Evolutionary conservation across 2,329 filamentous ascomycete species (phyloP).

Genomic region (Fusarium bulbicola): DNA sequence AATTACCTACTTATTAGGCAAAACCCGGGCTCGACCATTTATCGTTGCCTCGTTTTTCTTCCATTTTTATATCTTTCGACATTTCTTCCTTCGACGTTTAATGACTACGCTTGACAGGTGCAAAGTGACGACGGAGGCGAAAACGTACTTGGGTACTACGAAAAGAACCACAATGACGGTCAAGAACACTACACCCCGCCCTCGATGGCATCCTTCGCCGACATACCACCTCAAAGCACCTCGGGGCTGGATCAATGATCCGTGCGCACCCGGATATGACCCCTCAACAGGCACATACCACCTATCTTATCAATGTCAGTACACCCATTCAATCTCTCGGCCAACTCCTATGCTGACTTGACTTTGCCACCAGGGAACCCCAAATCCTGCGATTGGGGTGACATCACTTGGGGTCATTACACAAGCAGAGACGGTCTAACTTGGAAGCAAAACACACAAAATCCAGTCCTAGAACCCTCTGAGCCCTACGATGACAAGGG

Average conservation of each 20-base stretch:
- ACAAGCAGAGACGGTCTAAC: constrained; percentile 52
- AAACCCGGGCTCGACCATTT: constrained; percentile 1
- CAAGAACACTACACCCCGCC: constrained; percentile 2
- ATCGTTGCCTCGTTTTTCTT: background rate
- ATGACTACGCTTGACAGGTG: background rate
- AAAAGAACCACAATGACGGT: constrained; percentile 9
- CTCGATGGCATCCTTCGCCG: constrained; percentile 29
- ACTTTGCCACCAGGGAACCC: constrained; percentile 46
- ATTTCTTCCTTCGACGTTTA: background rate
- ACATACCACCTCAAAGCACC: constrained; percentile 38
- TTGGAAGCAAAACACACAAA: constrained; percentile 53
- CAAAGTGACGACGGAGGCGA: background rate
- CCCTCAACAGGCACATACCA: constrained; percentile 35
- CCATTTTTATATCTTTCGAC: background rate
- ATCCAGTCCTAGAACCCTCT: constrained; percentile 48
- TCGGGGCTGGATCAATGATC: constrained; percentile 39
- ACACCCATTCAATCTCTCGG: too few species aligned
- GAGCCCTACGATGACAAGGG: constrained; percentile 59
- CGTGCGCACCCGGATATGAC: constrained; percentile 38
- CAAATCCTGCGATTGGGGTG: constrained; percentile 49
- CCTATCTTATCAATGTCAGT: constrained; percentile 39
- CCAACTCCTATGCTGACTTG: background rate
- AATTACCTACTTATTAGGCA: constrained; percentile 36
- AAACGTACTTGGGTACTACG: background rate
- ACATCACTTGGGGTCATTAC: constrained; percentile 61